Evolutionary conservation across 2,329 filamentous ascomycete species (phyloP), one percentile per base, ranked within the genome.

Genomic region (Plectosphaerella sp.): DNA sequence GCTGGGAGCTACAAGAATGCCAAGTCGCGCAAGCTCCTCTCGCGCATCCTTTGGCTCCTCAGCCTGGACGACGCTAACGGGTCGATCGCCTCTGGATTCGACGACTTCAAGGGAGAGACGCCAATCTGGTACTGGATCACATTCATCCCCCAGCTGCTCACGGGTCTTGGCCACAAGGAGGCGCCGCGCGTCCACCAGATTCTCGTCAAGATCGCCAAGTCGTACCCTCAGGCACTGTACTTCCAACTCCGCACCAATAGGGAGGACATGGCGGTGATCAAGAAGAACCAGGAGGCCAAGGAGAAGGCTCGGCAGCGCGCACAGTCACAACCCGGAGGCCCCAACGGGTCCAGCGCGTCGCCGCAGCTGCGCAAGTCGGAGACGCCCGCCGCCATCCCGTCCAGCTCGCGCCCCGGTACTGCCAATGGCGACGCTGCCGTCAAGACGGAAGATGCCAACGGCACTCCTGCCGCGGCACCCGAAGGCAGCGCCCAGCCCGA

Each of bases 51-150:
- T 47, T 99, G 94, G 94, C 78, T 99, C 45, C 80, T 99, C 45
- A 97, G 93, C 69, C 77, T 99, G 59, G 94, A 99, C 64, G 91
- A 97, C 63, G 79, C 89, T 0, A 90, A 91, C 64, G 90, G 90
- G 12, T 87, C 82, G 37, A 86, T 99, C 54, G 88, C 90, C 1
- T 79, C 84, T 61, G 91, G 93, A 12, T 99, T 97, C 59, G 91
- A 96, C 58, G 90, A 93, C 60, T 99, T 94, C 74, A 97, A 97
- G 75, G 94, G 94, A 49, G 95, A 99, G 61, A 96, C 91, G 2
- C 91, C 92, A 1, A 91, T 96, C 12, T 99, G 94, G 94, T 99
- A 97, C 72, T 99, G 94, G 94, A 97, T 97, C 60, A 97, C 93
- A 0, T 99, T 96, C 67, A 97, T 99, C 57, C 94, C 94, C 16